Evolutionary conservation across 371 early-diverging fungal species (phyloP), one percentile per base, ranked within the genome.

Genomic region (Amoeboaphelidium protococcarum): DNA sequence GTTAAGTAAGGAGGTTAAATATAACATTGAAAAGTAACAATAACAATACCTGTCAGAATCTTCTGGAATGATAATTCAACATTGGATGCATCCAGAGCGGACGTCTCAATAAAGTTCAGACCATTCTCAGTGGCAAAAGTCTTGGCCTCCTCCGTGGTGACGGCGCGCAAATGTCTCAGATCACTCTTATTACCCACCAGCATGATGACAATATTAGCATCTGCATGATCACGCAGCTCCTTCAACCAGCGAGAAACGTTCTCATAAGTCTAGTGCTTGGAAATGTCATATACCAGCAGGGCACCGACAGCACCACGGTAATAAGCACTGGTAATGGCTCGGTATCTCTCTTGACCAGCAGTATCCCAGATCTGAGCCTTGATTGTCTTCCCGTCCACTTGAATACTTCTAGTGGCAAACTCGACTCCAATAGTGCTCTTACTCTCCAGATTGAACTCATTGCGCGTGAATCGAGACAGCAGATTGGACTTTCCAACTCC

Each of bases 291-390:
- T 13, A 98, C 98, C 40, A 98, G 69, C 54, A 98, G 69, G 40
- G 98, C 98, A 41, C 98, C 99, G 12, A 85, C 82, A n/a, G 99
- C 94, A 16, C 98, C 98, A 58, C 99, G 89, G 64, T 99, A 99
- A 67, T 98, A 50, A 31, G 67, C 63, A 26, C 61, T 59, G n/a
- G 61, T 66, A 19, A 68, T 64, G 13, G 69, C 65, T 42, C 64
- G 50, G 53, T 64, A 68, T 48, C 69, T 52, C 51, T 68, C 69
- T 48, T 68, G 69, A 13, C 69, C 68, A 22, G 69, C 79, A 48
- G 95, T 92, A 58, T 95, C 99, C 99, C 99, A 99, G 55, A 99
- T 96, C 65, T 99, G 98, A 26, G 96, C 94, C 66, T 99, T 99
- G 56, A 99, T 87, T 23, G 80, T 84, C 64, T 91, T 87, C 48